These are phyloP conservation scores for Rhipidocladum racemiflorum DNA, from an alignment of 176 grass and related monocot genomes.

Conservation along the genomic window DNA sequence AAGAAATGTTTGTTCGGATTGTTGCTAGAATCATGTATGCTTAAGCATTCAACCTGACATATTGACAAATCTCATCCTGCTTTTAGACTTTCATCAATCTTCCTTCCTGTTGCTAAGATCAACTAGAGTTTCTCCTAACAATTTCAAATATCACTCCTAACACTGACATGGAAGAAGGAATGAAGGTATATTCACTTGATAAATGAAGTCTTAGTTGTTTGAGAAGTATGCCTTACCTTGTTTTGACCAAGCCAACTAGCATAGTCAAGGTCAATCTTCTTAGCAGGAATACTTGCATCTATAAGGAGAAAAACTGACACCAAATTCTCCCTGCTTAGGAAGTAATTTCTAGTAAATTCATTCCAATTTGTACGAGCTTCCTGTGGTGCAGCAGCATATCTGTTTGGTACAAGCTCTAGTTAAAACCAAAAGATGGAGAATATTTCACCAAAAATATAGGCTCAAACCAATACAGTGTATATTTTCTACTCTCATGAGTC, in stretches of 20 bases:
- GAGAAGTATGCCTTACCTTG: constrained; percentile 46
- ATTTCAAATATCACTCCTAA: constrained; percentile 4
- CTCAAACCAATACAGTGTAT: background rate
- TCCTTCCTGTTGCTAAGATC: background rate
- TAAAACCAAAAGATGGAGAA: constrained; percentile 20
- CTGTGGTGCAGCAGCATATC: constrained; percentile 92
- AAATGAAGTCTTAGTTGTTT: background rate
- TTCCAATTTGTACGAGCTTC: constrained; percentile 74
- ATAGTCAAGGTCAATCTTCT: constrained; percentile 99
- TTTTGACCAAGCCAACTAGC: constrained; percentile 98
- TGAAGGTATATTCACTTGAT: background rate
- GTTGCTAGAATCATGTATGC: background rate
- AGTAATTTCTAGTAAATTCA: constrained; percentile 92
- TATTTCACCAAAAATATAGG: constrained; percentile 2
- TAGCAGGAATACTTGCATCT: constrained; percentile 96
- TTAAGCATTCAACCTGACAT: background rate
- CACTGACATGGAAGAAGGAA: background rate
- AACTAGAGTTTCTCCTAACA: constrained; percentile 26
- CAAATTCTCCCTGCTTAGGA: constrained; percentile 63
- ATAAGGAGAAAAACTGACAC: constrained; percentile 93
- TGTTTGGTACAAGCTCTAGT: constrained; percentile 44
- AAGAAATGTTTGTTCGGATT: background rate
- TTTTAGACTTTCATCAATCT: background rate
- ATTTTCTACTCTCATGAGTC: background rate
- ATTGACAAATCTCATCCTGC: background rate